Percentiles rank a stretch among this genome's conserved stretches.
Evolutionary conservation across 2,329 filamentous ascomycete species (phyloP).

Genomic region (Phialocephala sp.): DNA sequence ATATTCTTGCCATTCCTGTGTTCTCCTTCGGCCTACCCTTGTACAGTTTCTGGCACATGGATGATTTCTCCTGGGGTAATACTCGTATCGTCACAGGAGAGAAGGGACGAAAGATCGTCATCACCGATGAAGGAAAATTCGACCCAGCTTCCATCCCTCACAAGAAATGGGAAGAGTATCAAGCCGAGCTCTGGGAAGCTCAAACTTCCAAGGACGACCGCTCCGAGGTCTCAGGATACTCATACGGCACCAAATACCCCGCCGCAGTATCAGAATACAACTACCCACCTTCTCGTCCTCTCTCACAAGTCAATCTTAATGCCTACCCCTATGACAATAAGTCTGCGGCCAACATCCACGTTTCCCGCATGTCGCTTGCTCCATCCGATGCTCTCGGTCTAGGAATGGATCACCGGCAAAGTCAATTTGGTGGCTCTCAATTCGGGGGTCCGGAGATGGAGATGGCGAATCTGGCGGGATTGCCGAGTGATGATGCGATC

Average conservation of each 20-base stretch:
- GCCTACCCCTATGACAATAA: conserved; percentile 41
- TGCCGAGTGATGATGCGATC: conserved; percentile 89
- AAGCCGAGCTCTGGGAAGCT: conserved; percentile 96
- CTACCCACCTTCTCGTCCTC: conserved; percentile 58
- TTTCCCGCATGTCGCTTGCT: conserved; percentile 80
- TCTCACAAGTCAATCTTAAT: conserved; percentile 46
- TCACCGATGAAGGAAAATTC: conserved; percentile 97
- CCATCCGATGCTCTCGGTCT: conserved; percentile 65
- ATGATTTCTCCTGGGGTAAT: conserved; percentile 99
- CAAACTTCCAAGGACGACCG: conserved; percentile 75
- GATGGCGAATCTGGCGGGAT: conserved; percentile 71
- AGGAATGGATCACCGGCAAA: conserved; percentile 45
- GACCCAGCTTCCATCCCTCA: conserved; percentile 90
- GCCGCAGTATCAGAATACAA: conserved; percentile 71
- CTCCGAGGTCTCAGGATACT: conserved; percentile 91
- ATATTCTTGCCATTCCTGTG: conserved; percentile 87
- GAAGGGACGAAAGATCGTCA: conserved; percentile 87
- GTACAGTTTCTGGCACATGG: conserved; percentile 99
- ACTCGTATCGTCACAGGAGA: conserved; percentile 97
- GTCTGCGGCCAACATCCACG: conserved; percentile 41
- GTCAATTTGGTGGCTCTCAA: conserved; percentile 48
- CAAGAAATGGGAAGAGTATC: conserved; percentile 99
- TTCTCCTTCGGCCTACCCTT: conserved; percentile 90
- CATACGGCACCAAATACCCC: conserved; percentile 84
- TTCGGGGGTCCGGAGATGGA: conserved; percentile 70